phyloP scores from a whole-genome alignment of 2,329 filamentous ascomycete genomes.

The Colletotrichum acutatum region DNA sequence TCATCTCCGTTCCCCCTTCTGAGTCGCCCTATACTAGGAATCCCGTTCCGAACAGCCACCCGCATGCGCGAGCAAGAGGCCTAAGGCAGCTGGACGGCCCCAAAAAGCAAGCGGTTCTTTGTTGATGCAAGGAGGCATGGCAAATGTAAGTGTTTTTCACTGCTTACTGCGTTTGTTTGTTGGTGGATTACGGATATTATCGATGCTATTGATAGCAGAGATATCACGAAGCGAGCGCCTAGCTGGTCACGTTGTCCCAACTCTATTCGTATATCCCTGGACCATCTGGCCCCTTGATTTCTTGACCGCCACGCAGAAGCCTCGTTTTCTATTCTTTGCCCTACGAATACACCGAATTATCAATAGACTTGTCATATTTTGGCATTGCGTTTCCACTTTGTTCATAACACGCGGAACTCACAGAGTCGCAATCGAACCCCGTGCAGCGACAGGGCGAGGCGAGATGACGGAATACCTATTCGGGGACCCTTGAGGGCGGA shows the following conservation, averaged over 20 bases:
- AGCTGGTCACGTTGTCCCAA: background rate
- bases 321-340: background rate
- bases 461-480: conserved; percentile 29
- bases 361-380: background rate
- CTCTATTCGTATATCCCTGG: background rate
- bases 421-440: background rate
- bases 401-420: background rate
- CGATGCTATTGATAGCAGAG: background rate
- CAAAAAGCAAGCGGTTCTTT: background rate
- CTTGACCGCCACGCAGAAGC: background rate
- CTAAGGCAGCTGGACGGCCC: background rate
- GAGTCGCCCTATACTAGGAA: conserved; percentile 21
- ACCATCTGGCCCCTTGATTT: background rate
- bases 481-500: conserved; percentile 20
- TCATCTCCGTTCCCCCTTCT: conserved; percentile 28
- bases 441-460: background rate
- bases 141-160: too few relatives aligned
- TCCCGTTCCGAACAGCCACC: background rate
- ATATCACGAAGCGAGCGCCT: background rate
- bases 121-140: background rate
- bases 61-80: background rate
- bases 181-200: background rate
- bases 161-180: background rate
- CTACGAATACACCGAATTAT: background rate
- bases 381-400: background rate